A percentile compares a stretch with the other conserved stretches of the same genome.
phyloP scores from a whole-genome alignment of 306 rosid species.

The Inga oerstediana region DNA sequence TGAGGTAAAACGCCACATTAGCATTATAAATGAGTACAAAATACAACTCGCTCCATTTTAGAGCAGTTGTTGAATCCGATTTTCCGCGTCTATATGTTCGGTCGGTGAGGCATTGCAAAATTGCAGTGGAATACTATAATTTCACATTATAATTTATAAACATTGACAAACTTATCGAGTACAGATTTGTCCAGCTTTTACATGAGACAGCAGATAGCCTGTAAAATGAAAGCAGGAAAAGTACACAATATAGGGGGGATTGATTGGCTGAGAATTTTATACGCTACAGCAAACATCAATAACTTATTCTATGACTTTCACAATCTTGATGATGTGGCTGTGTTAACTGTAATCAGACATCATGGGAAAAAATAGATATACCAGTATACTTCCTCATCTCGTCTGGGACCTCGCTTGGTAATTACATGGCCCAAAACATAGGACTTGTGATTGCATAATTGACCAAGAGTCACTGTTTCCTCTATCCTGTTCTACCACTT shows the following conservation, averaged over 20 bases:
- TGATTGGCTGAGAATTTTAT: slow-evolving; percentile 46
- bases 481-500: slow-evolving; percentile 36
- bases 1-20: not conserved
- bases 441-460: slow-evolving; percentile 50
- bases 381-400: slow-evolving; percentile 50
- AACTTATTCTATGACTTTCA: slow-evolving; percentile 62
- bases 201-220: slow-evolving; percentile 14
- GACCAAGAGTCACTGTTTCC: slow-evolving; percentile 37
- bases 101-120: not conserved
- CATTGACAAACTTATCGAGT: slow-evolving; percentile 10
- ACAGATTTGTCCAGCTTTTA: slow-evolving; percentile 14
- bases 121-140: not conserved
- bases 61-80: not conserved
- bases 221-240: slow-evolving; percentile 1
- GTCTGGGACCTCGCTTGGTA: slow-evolving; percentile 54
- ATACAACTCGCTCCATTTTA: not conserved
- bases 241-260: slow-evolving; percentile 27
- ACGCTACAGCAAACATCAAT: slow-evolving; percentile 50
- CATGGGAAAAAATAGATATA: slow-evolving; percentile 48
- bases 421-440: slow-evolving; percentile 72
- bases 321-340: slow-evolving; percentile 63
- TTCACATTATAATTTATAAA: slow-evolving; percentile 18
- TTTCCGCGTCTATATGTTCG: not conserved
- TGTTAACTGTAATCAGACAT: slow-evolving; percentile 48
- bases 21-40: not conserved